phyloP scores from a whole-genome alignment of 805 yeast species.

The Candida orba region DNA sequence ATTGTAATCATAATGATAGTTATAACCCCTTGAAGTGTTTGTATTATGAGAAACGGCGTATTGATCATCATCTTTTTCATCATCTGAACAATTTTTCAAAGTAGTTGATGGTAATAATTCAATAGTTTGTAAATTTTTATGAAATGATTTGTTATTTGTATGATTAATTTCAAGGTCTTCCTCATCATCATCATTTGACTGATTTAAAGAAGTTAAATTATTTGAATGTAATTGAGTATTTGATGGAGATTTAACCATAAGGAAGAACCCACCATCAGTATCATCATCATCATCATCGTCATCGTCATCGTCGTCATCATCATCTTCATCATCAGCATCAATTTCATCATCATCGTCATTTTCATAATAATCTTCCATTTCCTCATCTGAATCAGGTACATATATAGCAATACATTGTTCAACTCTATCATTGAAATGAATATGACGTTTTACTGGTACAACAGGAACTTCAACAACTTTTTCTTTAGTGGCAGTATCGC shows the following conservation, averaged over 20 bases:
- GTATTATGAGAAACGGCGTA: conserved; percentile 66
- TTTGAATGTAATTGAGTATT: conserved; percentile 22
- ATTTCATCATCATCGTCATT: conserved; percentile 12
- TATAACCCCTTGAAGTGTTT: conserved; percentile 65
- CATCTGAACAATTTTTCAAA: conserved; percentile 68
- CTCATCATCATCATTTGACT: neutral
- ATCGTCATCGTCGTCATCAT: conserved; percentile 18
- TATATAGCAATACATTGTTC: conserved; percentile 83
- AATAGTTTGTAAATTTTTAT: conserved; percentile 42
- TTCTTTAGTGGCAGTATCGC: neutral
- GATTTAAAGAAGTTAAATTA: conserved; percentile 4
- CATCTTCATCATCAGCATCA: conserved; percentile 18
- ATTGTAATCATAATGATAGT: conserved; percentile 68
- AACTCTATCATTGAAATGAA: conserved; percentile 90
- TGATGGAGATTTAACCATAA: conserved; percentile 43
- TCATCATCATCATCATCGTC: conserved; percentile 31
- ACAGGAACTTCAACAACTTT: neutral
- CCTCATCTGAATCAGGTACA: conserved; percentile 10
- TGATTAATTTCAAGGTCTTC: neutral
- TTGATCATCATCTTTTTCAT: conserved; percentile 34
- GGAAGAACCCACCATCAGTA: conserved; percentile 64
- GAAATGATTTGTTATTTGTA: too few species aligned
- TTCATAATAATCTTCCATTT: conserved; percentile 11
- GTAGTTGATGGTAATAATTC: conserved; percentile 82
- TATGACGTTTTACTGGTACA: conserved; percentile 22